Evolutionary conservation across 2,329 filamentous ascomycete genomes (phyloP), one percentile per base, ranked within the genome.

Genomic region (Didymellaceae sp.): DNA sequence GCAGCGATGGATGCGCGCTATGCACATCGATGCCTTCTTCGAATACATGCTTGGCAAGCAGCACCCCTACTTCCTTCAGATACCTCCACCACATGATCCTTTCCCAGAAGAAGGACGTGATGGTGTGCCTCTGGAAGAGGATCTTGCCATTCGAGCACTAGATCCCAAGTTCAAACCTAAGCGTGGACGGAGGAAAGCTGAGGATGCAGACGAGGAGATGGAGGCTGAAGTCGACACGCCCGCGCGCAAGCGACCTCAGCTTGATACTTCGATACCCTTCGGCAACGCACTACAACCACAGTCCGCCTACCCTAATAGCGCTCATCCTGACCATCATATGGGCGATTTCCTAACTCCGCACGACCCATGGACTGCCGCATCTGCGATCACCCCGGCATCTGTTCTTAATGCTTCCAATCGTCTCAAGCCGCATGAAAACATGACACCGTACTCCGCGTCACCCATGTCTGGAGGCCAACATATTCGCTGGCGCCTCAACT

Each of bases 11-110:
- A 94, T 97, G 90, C 90, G 91, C 70, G 92, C 91, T 5, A 93
- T 96, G 88, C 92, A 96, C 70, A 86, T 96, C 43, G 90, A 96
- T 78, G 89, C 91, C 9, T 97, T 97, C 71, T 97, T 96, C 66
- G 91, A 96, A 70, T 97, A 91, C 70, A 83, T 95, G 16, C 80
- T 93, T 55, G 85, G 86, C 39, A 91, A 91, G 57, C 78, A 83
- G 20, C 91, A 95, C 71, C 75, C 84, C 0, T 97, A 97, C 72
- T 96, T 88, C 78, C 86, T 83, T 13, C 83, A 90, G 26, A 82
- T 96, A 18, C 91, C 91, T 0, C 77, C 80, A 5, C 80, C 82
- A 11, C 78, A 82, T 22, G 82, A 86, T 45, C 84, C 87, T 2
- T 79, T 87, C 26, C 82, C 82, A 20, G 80, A 86, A 30, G 79